A percentile compares a stretch with the other conserved stretches of the same genome.
Conservation (phyloP, 805 yeast genomes). For the Candida multigemmis region DNA sequence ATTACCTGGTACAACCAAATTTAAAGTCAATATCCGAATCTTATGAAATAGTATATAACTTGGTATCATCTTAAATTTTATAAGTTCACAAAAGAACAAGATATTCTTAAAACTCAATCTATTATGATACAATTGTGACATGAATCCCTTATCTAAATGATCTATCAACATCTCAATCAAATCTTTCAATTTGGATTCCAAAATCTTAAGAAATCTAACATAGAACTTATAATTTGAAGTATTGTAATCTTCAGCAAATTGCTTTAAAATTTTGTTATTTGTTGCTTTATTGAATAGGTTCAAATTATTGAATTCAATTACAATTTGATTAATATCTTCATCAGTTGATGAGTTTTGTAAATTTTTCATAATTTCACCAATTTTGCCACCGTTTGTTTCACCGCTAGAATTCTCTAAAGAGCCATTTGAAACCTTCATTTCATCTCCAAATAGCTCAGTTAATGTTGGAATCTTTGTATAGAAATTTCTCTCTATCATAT, state of each 20-base stretch:
- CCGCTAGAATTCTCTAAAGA: constrained; percentile 14
- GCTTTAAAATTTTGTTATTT: constrained; percentile 46
- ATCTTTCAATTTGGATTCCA: constrained; percentile 38
- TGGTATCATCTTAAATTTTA: constrained; percentile 69
- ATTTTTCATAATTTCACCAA: constrained; percentile 32
- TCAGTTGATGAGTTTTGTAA: constrained; percentile 36
- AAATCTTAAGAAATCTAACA: constrained; percentile 63
- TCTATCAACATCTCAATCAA: constrained; percentile 44
- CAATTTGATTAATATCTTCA: constrained; percentile 41
- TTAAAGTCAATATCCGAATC: constrained; percentile 49
- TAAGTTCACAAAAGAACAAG: constrained; percentile 62
- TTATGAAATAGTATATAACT: constrained; percentile 66
- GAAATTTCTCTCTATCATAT: constrained; percentile 54
- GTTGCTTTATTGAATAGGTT: constrained; percentile 67
- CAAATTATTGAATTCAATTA: constrained; percentile 37
- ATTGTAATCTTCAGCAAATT: constrained; percentile 42
- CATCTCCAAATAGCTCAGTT: constrained; percentile 11
- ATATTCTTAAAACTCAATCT: constrained; percentile 48
- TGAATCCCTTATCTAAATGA: constrained; percentile 49
- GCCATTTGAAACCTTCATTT: constrained; percentile 4
- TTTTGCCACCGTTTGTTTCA: constrained; percentile 29
- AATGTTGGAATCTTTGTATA: constrained; percentile 47
- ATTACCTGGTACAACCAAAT: constrained; percentile 44
- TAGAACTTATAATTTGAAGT: constrained; percentile 39
- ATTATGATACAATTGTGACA: constrained; percentile 47